Evolutionary conservation across 2,329 filamentous ascomycete genomes (phyloP).

Genomic region (Botrytis squamosa): DNA sequence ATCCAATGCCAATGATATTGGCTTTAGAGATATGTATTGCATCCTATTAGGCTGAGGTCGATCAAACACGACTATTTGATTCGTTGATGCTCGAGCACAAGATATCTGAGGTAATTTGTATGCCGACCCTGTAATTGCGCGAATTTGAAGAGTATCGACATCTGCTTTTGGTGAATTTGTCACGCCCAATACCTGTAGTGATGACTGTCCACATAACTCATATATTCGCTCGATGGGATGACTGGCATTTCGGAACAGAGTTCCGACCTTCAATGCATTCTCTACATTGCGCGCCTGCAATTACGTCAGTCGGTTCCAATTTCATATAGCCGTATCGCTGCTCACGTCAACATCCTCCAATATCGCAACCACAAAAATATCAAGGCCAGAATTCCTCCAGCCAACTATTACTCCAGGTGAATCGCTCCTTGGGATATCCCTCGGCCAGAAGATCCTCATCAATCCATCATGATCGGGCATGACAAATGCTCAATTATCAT

Average conservation of each 20-base stretch:
- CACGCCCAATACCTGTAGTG: conserved; percentile 82
- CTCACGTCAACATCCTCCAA: conserved; percentile 87
- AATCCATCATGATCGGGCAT: conserved; percentile 79
- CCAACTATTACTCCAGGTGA: conserved; percentile 85
- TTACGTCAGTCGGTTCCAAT: conserved; percentile 32
- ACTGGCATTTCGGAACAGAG: conserved; percentile 77
- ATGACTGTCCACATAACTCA: conserved; percentile 76
- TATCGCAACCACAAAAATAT: conserved; percentile 86
- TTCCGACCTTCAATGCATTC: conserved; percentile 78
- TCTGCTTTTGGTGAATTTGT: conserved; percentile 62
- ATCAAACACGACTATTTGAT: conserved; percentile 88
- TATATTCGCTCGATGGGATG: conserved; percentile 80
- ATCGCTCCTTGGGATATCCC: conserved; percentile 71
- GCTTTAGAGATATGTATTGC: conserved; percentile 92
- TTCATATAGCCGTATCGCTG: conserved; percentile 24
- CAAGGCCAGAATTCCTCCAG: conserved; percentile 89
- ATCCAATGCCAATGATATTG: conserved; percentile 82
- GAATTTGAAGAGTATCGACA: conserved; percentile 69
- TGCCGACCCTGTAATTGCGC: conserved; percentile 54
- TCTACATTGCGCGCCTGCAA: conserved; percentile 66
- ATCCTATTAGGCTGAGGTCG: conserved; percentile 81
- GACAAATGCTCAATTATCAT: conserved; percentile 42
- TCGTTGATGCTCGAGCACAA: conserved; percentile 67
- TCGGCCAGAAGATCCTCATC: conserved; percentile 98
- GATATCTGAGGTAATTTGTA: conserved; percentile 67